Base-by-base conservation (phyloP, 139 green algal genomes). In the Picocystis salinarum region DNA sequence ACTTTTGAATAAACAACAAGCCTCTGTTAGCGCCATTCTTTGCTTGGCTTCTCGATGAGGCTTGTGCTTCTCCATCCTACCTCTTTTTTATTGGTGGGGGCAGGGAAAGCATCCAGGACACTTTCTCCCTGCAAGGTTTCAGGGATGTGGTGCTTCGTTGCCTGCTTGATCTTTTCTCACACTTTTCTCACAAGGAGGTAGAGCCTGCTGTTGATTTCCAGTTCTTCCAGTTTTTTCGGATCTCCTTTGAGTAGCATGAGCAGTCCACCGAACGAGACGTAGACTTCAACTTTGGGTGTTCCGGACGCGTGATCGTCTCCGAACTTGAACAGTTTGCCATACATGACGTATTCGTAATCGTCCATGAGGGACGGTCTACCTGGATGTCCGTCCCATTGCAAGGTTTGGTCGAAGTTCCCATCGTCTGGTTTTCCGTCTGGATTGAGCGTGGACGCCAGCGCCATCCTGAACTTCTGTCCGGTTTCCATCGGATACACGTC, bases 261-360 rank as follows among this genome's bases (percentile, higher is more conserved):
- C 50, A 95, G 60, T 1, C 85, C 85, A 15, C 85, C 85, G 39
- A 84, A 96, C 30, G 66, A 80, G 4, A 79, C 63, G 27, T 65
- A 85, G 5, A 88, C 64, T 55, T 83, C 62, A 19, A 73, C 64
- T 23, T 67, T 64, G 22, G 53, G 23, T 30, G 45, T 74, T 49
- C 59, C 64, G 4, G 31, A 34, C 17, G 46, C 45, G 4, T 40
- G 36, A 33, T 46, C 66, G 47, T 86, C 75, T 50, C 70, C 72
- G 64, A 23, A 36, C 55, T 91, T 90, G 66, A 84, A 90, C 18
- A 90, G 67, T 65, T 84, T 83, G 33, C 85, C 85, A 58, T 91
- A 66, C 76, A 91, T 94, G 15, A 95, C 85, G 55, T 95, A 96
- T 13, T 96, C 85, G 52, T 82, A 96, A 13, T 69, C 63, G 71